Conservation (phyloP, 2,329 filamentous ascomycete genomes). For the Phaeophleospora eucalypticola region DNA sequence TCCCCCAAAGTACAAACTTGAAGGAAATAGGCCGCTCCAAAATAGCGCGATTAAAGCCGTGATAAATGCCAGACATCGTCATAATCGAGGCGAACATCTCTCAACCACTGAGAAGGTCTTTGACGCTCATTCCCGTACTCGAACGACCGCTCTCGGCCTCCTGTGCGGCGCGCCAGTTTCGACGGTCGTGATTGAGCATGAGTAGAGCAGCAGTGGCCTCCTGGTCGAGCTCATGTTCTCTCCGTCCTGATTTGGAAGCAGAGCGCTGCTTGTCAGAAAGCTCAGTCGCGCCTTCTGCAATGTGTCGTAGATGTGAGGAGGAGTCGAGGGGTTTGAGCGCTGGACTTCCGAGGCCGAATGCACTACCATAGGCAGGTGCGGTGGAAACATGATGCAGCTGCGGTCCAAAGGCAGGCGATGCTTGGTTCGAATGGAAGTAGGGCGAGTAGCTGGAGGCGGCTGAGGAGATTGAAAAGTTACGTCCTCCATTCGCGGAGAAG, state of each 20-base stretch:
- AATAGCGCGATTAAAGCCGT: no score
- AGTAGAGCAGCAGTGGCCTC: constrained; percentile 81
- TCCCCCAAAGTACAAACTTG: no score
- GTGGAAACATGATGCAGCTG: constrained; percentile 27
- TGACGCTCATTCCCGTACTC: constrained; percentile 41
- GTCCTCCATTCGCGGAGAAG: constrained; percentile 24
- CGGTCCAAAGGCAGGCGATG: constrained; percentile 58
- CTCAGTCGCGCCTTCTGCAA: constrained; percentile 27
- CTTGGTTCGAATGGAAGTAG: constrained; percentile 45
- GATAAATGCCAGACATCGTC: no score
- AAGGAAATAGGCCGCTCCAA: no score
- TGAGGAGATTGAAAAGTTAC: constrained; percentile 39
- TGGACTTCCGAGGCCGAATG: constrained; percentile 35
- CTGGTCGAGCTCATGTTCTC: constrained; percentile 48
- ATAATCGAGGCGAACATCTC: background rate
- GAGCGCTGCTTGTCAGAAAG: constrained; percentile 23
- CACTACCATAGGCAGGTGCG: constrained; percentile 16
- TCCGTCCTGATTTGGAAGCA: constrained; percentile 16
- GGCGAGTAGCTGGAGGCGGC: constrained; percentile 35
- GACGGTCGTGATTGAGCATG: constrained; percentile 79
- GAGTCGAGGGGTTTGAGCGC: constrained; percentile 55
- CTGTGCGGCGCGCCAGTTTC: constrained; percentile 41
- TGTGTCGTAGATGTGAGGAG: constrained; percentile 22
- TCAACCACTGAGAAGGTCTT: constrained; percentile 41
- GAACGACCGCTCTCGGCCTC: constrained; percentile 12